phyloP scores from a whole-genome alignment of 352 stramenopile genomes.

The Globisporangium nagaii region DNA sequence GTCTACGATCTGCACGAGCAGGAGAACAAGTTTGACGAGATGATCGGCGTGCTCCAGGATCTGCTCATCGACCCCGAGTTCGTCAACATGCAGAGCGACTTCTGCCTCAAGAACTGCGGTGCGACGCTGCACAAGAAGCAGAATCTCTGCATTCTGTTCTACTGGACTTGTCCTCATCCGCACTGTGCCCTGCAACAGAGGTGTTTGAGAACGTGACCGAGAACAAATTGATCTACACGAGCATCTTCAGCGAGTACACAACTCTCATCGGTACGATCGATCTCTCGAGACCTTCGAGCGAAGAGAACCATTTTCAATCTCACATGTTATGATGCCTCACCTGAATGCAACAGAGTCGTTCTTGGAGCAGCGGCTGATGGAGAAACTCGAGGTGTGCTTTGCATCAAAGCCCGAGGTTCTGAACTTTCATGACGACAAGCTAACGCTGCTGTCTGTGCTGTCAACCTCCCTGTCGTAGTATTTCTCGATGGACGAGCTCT shows the following conservation, averaged over 20 bases:
- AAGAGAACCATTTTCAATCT: neutral
- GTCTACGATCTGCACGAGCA: constrained; percentile 9
- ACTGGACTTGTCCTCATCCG: neutral
- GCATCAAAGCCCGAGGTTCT: neutral
- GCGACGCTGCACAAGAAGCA: neutral
- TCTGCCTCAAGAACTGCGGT: constrained; percentile 79
- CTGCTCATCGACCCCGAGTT: constrained; percentile 78
- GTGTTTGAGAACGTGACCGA: constrained; percentile 80
- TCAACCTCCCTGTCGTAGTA: constrained; percentile 19
- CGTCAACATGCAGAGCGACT: constrained; percentile 70
- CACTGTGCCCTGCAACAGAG: constrained; percentile 25
- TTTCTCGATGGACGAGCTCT: constrained; percentile 81
- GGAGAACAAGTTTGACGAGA: constrained; percentile 74
- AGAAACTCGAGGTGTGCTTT: constrained; percentile 52
- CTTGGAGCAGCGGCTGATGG: constrained; percentile 50
- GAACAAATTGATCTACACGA: constrained; percentile 83
- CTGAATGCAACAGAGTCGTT: constrained; percentile 40
- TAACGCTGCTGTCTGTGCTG: neutral
- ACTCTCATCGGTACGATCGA: constrained; percentile 56
- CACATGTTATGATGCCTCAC: neutral
- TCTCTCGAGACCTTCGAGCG: neutral
- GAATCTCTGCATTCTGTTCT: neutral
- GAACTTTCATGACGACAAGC: neutral
- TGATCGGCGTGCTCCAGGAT: constrained; percentile 75
- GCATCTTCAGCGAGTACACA: constrained; percentile 76